Base-by-base conservation (phyloP, 2,329 filamentous ascomycete genomes). In the Trichoderma brevicompactum region DNA sequence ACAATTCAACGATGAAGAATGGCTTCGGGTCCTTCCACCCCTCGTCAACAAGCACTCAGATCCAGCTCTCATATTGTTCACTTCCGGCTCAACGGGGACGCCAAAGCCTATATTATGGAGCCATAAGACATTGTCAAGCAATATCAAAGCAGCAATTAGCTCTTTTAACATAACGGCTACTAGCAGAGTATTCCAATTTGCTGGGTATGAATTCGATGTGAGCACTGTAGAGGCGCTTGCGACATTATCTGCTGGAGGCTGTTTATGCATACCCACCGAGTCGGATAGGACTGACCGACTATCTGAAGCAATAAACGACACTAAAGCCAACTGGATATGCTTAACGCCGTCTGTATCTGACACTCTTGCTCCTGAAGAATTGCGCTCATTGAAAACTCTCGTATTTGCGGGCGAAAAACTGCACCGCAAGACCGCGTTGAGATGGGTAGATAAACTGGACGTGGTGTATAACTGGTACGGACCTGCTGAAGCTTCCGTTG, bases 31-130 rank as follows among this genome's bases (percentile, higher is more conserved):
- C 32, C 19, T 43, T 10, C 15, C 23, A 17, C 19, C 53, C 8
- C 38, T 4, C n/a, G 38, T 28, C 7, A 43, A 28, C 7, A 38
- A 28, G 4, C 23, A n/a, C 17, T 43, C 38, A 28, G 53, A 56
- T 9, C 40, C 38, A 34, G 12, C 15, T 17, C 32, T 48, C 28
- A 79, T 83, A 68, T 80, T 83, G 70, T 85, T 84, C 69, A 84
- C 83, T 19, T 83, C 82, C 17, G 82, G 82, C 13, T 82, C 79
- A 28, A 84, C 82, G 0, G 82, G 82, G 3, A 74, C 74, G 41
- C 82, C 82, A 2, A 85, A 85, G 72, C 82, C 82, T 40, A 80
- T 83, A 15, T 74, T 82, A 19, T 67, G 74, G n/a, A 68, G 68
- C 9, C 71, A 72, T 54, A 64, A 28, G 12, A 54, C 52, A 10